phyloP scores from a whole-genome alignment of 192 early-diverging fungal genomes.

The Rhizoclosmatium globosum region DNA sequence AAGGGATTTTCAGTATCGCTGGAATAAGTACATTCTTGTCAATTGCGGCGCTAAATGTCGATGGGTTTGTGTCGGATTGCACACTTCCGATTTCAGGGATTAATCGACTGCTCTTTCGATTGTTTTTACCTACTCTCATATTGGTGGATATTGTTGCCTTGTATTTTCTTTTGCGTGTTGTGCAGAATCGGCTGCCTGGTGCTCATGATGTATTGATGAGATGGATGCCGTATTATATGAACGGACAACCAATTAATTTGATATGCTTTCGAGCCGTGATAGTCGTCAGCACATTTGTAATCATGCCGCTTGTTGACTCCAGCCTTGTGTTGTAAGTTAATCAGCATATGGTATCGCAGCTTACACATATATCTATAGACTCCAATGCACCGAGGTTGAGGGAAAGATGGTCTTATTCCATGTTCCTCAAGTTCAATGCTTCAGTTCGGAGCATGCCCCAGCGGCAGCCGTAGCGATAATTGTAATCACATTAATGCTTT shows the following conservation, averaged over 20 bases:
- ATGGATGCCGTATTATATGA: slow-evolving; percentile 21
- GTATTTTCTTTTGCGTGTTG: not conserved
- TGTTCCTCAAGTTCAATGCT: slow-evolving; percentile 20
- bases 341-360: not conserved
- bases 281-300: slow-evolving; percentile 7
- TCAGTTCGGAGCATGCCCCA: not conserved
- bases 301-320: slow-evolving; percentile 33
- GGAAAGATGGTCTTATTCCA: not conserved
- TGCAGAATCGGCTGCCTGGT: not conserved
- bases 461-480: slow-evolving; percentile 23
- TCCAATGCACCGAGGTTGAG: slow-evolving; percentile 25
- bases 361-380: not conserved
- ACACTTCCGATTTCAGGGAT: slow-evolving; percentile 21
- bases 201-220: not conserved
- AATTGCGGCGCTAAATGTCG: slow-evolving; percentile 17
- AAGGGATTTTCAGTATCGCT: not conserved
- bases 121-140: slow-evolving; percentile 13
- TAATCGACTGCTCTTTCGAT: slow-evolving; percentile 23
- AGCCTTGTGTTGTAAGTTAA: not conserved
- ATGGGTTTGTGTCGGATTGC: slow-evolving; percentile 35
- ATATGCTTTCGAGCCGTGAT: slow-evolving; percentile 23
- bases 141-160: slow-evolving; percentile 5
- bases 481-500: slow-evolving; percentile 4
- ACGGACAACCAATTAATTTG: slow-evolving; percentile 14
- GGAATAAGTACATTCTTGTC: slow-evolving; percentile 23